phyloP scores from a whole-genome alignment of 495 filamentous ascomycete genomes.

The Lasiosphaeriaceae sp. region DNA sequence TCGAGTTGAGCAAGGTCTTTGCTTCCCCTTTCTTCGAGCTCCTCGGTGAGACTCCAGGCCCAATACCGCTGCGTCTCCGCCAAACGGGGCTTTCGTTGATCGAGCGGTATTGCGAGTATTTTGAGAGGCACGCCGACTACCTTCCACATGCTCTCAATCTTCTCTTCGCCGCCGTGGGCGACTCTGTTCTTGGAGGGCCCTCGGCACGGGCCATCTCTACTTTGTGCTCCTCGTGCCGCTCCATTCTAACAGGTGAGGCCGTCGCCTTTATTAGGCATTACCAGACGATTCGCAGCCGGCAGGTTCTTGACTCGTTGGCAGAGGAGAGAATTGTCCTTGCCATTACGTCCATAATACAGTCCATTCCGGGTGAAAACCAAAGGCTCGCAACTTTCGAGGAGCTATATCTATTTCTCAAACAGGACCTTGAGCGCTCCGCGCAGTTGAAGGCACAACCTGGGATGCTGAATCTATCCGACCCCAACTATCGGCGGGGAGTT shows the following conservation, averaged over 20 bases:
- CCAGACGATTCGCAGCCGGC: slow-evolving; percentile 54
- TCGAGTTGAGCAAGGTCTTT: slow-evolving; percentile 67
- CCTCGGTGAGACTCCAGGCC: slow-evolving; percentile 40
- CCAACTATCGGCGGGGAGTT: slow-evolving; percentile 27
- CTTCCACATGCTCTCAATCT: slow-evolving; percentile 76
- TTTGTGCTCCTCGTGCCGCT: slow-evolving; percentile 77
- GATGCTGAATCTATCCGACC: slow-evolving; percentile 32
- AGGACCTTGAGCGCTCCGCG: slow-evolving; percentile 49
- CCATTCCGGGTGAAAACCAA: slow-evolving; percentile 58
- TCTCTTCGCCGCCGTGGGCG: slow-evolving; percentile 70
- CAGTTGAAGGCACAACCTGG: slow-evolving; percentile 29
- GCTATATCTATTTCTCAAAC: slow-evolving; percentile 62
- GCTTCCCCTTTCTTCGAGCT: slow-evolving; percentile 58
- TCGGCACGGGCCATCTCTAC: slow-evolving; percentile 79
- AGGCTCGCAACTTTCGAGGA: slow-evolving; percentile 59
- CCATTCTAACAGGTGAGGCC: slow-evolving; percentile 65
- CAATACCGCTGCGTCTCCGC: slow-evolving; percentile 63
- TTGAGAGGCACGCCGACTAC: slow-evolving; percentile 64
- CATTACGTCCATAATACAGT: slow-evolving; percentile 82
- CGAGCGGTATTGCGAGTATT: slow-evolving; percentile 76
- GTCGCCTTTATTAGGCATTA: slow-evolving; percentile 76
- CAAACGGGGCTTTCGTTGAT: slow-evolving; percentile 76
- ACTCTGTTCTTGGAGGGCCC: slow-evolving; percentile 58
- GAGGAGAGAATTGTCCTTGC: slow-evolving; percentile 81
- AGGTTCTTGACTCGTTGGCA: slow-evolving; percentile 60